Conservation (phyloP, 345 rosid species). For the Iberis pinnata region DNA sequence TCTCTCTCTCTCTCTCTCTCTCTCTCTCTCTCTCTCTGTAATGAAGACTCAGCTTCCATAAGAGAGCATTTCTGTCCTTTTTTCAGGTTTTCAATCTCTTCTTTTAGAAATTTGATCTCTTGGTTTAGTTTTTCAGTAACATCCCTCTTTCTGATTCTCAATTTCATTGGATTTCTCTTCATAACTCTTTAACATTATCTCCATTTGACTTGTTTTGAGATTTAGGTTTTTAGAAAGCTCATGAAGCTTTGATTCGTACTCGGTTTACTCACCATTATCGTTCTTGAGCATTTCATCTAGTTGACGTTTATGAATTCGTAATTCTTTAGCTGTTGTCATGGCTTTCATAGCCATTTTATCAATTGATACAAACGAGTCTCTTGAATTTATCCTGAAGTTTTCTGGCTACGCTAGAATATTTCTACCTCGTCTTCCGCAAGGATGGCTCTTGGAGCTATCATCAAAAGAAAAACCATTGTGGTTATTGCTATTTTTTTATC, state of each 20-base stretch:
- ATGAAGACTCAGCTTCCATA: slow-evolving; percentile 31
- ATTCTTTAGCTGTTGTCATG: slow-evolving; percentile 49
- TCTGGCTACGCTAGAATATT: slow-evolving; percentile 59
- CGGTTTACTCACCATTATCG: slow-evolving; percentile 44
- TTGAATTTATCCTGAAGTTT: slow-evolving; percentile 75
- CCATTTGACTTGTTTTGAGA: slow-evolving; percentile 36
- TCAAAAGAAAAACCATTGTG: too few species aligned
- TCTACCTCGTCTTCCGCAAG: slow-evolving; percentile 63
- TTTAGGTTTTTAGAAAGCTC: slow-evolving; percentile 37
- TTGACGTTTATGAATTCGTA: slow-evolving; percentile 43
- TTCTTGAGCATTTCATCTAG: slow-evolving; percentile 66
- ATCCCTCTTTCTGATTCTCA: slow-evolving; percentile 45
- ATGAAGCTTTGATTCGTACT: slow-evolving; percentile 37
- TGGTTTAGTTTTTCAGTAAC: slow-evolving; percentile 27
- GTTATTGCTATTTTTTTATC: too few species aligned
- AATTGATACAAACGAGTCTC: slow-evolving; percentile 59
- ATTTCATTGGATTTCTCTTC: slow-evolving; percentile 43
- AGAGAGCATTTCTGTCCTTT: background rate
- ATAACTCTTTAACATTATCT: slow-evolving; percentile 26
- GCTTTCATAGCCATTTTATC: slow-evolving; percentile 63
- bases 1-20: slow-evolving; percentile 44
- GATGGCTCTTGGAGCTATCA: too few species aligned
- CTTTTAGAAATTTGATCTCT: slow-evolving; percentile 37
- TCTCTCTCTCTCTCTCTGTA: slow-evolving; percentile 38
- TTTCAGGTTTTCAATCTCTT: slow-evolving; percentile 34